These are phyloP conservation scores for Mortierella sp. DNA, from an alignment of 371 early-diverging fungal genomes.

Conservation along the genomic window DNA sequence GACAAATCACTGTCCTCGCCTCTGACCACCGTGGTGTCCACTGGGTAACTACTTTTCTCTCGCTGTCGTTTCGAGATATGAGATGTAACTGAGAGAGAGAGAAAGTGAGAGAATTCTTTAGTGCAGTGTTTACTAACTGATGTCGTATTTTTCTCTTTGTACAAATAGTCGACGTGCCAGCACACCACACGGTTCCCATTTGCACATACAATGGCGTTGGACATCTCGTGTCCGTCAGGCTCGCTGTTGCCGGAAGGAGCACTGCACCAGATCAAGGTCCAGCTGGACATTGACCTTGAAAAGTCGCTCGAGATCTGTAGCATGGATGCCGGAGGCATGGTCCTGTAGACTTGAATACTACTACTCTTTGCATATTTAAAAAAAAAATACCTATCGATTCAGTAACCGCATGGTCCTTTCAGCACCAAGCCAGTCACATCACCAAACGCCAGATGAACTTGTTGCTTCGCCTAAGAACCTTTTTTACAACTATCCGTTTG, in stretches of 20 bases:
- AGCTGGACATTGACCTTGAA: slow-evolving; percentile 37
- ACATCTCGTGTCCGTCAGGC: slow-evolving; percentile 37
- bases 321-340: slow-evolving; percentile 51
- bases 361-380: too few relatives aligned
- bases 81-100: neutral
- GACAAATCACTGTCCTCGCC: slow-evolving; percentile 18
- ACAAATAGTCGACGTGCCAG: slow-evolving; percentile 30
- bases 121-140: neutral
- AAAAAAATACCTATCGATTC: too few relatives aligned
- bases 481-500: neutral
- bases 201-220: slow-evolving; percentile 43
- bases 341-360: slow-evolving; percentile 16
- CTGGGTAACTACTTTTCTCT: slow-evolving; percentile 15
- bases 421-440: neutral
- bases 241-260: slow-evolving; percentile 13
- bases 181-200: slow-evolving; percentile 39
- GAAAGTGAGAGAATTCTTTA: neutral
- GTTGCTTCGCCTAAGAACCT: neutral
- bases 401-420: too few relatives aligned
- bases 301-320: slow-evolving; percentile 53
- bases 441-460: too few relatives aligned
- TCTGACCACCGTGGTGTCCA: slow-evolving; percentile 16
- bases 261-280: slow-evolving; percentile 43
- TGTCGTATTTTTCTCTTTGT: neutral
- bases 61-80: neutral